A percentile compares a stretch with the other conserved stretches of the same genome.
Evolutionary conservation across 805 yeast species (phyloP).

Genomic region (Cyberlindnera japonica): DNA sequence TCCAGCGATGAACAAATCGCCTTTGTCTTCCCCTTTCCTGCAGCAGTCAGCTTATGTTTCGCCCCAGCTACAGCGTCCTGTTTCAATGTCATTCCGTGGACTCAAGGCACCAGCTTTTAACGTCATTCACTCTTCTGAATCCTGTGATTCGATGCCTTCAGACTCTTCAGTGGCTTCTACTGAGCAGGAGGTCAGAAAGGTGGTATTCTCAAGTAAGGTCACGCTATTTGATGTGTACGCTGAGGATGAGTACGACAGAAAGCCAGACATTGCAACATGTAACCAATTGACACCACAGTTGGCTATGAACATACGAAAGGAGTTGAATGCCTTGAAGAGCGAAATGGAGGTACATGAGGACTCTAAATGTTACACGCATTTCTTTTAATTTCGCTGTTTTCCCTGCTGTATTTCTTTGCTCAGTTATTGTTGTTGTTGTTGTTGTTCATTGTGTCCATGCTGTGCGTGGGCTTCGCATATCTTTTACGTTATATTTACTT

Average conservation of each 20-base stretch:
- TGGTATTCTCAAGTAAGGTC: conserved; percentile 75
- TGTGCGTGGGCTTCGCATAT: too few species aligned
- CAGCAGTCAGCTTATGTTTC: conserved; percentile 21
- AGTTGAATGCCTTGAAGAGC: conserved; percentile 72
- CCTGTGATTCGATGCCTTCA: conserved; percentile 11
- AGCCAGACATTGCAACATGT: conserved; percentile 90
- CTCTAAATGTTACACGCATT: conserved; percentile 80
- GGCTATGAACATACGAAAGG: conserved; percentile 84
- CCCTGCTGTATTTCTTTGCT: neutral
- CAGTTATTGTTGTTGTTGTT: neutral
- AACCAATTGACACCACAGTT: conserved; percentile 82
- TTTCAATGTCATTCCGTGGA: conserved; percentile 57
- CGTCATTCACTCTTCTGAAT: conserved; percentile 26
- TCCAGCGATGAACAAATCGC: conserved; percentile 11
- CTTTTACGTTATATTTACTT: neutral
- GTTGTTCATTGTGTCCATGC: neutral
- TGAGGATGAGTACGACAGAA: conserved; percentile 84
- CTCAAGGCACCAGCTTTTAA: conserved; percentile 56
- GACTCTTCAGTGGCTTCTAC: neutral
- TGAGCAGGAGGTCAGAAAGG: conserved; percentile 27
- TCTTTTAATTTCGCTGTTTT: conserved; percentile 49
- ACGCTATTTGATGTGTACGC: conserved; percentile 82
- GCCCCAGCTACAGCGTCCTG: conserved; percentile 29
- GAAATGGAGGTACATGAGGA: conserved; percentile 81
- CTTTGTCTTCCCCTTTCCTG: conserved; percentile 23